A percentile compares a stretch with the other conserved stretches of the same genome.
Conservation (phyloP, 257 asterid species). For the Solanum chmielewskii region DNA sequence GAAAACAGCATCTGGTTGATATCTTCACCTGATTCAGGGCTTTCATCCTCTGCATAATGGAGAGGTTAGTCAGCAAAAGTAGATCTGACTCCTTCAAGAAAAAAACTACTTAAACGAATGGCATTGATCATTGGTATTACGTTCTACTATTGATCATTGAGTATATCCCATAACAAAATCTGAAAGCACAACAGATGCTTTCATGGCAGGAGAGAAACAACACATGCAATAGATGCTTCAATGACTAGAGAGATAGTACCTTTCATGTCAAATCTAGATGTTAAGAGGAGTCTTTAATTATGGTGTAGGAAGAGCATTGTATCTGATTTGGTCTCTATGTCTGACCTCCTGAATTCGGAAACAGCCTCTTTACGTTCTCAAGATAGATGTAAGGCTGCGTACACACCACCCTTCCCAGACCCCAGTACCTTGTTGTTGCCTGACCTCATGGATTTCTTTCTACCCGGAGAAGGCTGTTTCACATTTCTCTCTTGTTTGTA, state of each 20-base stretch:
- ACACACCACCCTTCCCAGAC: background rate
- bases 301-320: background rate
- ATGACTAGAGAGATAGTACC: background rate
- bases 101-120: background rate
- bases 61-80: background rate
- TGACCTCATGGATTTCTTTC: background rate
- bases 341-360: background rate
- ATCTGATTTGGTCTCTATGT: background rate
- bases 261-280: background rate
- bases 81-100: background rate
- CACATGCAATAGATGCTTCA: background rate
- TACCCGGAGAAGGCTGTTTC: background rate
- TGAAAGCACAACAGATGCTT: background rate
- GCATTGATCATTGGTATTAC: background rate
- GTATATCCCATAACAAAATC: background rate
- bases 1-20: conserved; percentile 81
- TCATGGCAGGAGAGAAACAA: background rate
- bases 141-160: background rate
- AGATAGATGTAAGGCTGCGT: background rate
- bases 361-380: background rate
- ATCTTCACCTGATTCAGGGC: conserved; percentile 44
- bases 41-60: conserved; percentile 37
- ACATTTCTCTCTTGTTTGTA: background rate
- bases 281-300: background rate
- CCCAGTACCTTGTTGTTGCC: background rate